Evolutionary conservation across 1,284 basidiomycete species (phyloP), one percentile per base, ranked within the genome.

Genomic region (Cystobasidium sp.): DNA sequence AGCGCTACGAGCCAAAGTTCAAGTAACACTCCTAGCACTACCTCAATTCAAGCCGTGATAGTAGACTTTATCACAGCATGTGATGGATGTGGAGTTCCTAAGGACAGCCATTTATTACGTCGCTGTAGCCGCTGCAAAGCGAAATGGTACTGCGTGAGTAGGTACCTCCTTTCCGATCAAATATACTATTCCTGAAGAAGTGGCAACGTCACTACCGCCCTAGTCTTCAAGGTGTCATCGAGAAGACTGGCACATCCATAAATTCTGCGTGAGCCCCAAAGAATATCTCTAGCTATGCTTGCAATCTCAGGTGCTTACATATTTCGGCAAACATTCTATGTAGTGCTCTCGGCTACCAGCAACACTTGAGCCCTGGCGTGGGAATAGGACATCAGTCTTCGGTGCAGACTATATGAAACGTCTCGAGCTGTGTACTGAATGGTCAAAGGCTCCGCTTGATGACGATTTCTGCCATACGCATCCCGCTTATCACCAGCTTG

Each of bases 361-460:
- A 22, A 22, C 18, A 3, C 52, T 53, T 20, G 52, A 53, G 3
- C 3, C 52, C 20, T 53, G 52, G 52, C 18, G 24, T 20, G 52
- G 52, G 9, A 53, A 53, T 22, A 53, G 52, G 24, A 53, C 52
- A 20, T 53, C 52, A 53, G 9, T 53, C 52, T 53, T 53, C 24
- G 52, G 52, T 18, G 16, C 18, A 22, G 18, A 53, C 52, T 53
- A 53, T 7, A 16, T 53, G 52, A 53, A 53, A 53, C 18, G 52
- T 20, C 18, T 53, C 9, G 52, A 53, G 20, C 52, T 53, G 24
- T 1, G 18, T 10, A 16, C 9, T 18, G 52, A 16, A 18, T 53
- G 12, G 52, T 18, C 52, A 14, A 20, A 22, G 9, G 9, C 52
- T 10, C 52, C 52, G 9, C 1, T 53, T 18, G 52, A 20, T 16